phyloP scores from a whole-genome alignment of 179 eudicot genomes.

The Vitellaria paradoxa region DNA sequence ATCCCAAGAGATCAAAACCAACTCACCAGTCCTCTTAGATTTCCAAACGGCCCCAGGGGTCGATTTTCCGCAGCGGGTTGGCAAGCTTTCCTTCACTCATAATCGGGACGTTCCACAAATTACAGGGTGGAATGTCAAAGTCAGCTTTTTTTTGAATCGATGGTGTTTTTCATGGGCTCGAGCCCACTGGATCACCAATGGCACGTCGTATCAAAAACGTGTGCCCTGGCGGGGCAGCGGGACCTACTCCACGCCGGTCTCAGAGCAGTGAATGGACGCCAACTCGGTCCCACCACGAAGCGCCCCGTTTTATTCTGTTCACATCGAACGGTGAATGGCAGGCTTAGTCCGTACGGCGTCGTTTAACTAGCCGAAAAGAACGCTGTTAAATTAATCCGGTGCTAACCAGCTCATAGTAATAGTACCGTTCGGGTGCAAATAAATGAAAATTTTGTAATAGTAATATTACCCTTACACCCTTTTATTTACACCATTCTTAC shows the following conservation, averaged over 20 bases:
- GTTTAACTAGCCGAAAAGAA: background rate
- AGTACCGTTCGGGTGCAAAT: background rate
- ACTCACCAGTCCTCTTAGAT: no score
- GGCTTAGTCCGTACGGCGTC: background rate
- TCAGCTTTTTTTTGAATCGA: background rate
- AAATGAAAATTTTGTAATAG: no score
- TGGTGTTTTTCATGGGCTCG: background rate
- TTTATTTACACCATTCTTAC: no score
- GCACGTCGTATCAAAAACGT: background rate
- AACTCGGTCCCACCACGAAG: no score
- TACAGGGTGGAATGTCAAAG: background rate
- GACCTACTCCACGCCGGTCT: no score
- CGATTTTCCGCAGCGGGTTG: background rate
- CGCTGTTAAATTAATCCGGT: conserved; percentile 1
- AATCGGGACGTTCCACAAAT: background rate
- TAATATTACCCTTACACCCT: no score
- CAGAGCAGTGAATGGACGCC: no score
- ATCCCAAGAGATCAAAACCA: no score
- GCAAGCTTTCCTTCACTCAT: background rate
- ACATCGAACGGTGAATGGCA: background rate
- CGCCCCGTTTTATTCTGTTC: no score
- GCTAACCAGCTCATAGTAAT: conserved; percentile 8
- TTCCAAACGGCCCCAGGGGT: no score
- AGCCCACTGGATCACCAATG: background rate
- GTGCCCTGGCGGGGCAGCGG: background rate